These are phyloP conservation scores for Diplocarpon rosae DNA, from an alignment of 2,329 filamentous ascomycete genomes.

Conservation along the genomic window DNA sequence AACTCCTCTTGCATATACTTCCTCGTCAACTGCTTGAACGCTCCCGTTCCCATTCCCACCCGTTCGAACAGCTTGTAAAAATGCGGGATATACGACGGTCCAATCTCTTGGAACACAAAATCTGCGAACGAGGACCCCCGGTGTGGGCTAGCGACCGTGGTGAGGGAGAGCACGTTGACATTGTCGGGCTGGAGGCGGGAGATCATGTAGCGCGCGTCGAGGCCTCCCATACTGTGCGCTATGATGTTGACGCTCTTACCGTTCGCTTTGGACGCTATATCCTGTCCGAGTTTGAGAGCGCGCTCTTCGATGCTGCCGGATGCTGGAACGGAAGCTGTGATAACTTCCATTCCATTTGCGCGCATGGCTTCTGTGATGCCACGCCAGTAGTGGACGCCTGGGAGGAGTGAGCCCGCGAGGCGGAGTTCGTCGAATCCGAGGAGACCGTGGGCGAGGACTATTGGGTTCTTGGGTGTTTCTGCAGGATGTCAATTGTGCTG, in stretches of 20 bases:
- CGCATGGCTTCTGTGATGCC: slow-evolving; percentile 49
- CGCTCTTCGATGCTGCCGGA: slow-evolving; percentile 50
- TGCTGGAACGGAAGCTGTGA: slow-evolving; percentile 50
- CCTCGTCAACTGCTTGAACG: slow-evolving; percentile 49
- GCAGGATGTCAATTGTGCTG: slow-evolving; percentile 3
- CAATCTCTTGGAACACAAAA: slow-evolving; percentile 38
- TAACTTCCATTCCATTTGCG: slow-evolving; percentile 42
- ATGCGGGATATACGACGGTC: slow-evolving; percentile 39
- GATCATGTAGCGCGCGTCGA: slow-evolving; percentile 56
- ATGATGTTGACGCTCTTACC: slow-evolving; percentile 63
- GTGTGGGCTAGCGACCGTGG: slow-evolving; percentile 31
- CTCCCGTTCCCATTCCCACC: slow-evolving; percentile 44
- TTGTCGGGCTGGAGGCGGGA: slow-evolving; percentile 38
- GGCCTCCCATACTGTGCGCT: slow-evolving; percentile 56
- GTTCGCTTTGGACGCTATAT: slow-evolving; percentile 37
- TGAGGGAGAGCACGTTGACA: slow-evolving; percentile 33
- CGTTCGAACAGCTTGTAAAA: slow-evolving; percentile 40
- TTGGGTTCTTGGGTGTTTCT: slow-evolving; percentile 45
- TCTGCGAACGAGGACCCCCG: slow-evolving; percentile 39
- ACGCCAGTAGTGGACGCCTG: slow-evolving; percentile 52
- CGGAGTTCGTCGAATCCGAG: slow-evolving; percentile 51
- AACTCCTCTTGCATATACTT: slow-evolving; percentile 47
- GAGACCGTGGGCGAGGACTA: slow-evolving; percentile 55
- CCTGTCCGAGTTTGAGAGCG: slow-evolving; percentile 43
- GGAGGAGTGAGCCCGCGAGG: slow-evolving; percentile 37